Base-by-base conservation (phyloP, 2,329 filamentous ascomycete genomes). In the Blastomyces silverae region DNA sequence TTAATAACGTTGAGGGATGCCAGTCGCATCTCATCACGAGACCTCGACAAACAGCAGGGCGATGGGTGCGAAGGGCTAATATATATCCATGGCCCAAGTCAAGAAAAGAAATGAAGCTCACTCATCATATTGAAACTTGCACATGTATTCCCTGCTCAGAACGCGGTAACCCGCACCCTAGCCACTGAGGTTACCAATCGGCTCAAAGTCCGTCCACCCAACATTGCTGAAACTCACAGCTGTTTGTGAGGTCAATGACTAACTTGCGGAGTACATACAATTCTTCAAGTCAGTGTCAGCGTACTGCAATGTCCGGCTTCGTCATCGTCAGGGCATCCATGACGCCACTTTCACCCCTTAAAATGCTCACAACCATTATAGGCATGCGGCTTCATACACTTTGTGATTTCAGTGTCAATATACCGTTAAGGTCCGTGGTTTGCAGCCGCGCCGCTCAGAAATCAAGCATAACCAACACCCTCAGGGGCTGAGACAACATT, bases 331-430 rank as follows among this genome's bases (percentile, higher is more conserved):
- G 77, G 84, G 84, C 86, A 55, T 80, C 78, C 84, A 86, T 86
- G 66, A 79, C 82, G 55, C 78, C 78, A 15, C 77, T 71, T 15
- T 79, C 75, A 66, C 84, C 82, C 74, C 82, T 83, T 84, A 84
- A 86, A 67, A 86, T 79, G 70, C 70, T 72, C 77, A 88, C 80
- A 39, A 86, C 85, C 83, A 87, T 85, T 84, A 84, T 8, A 79
- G 73, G 13, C 73, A 73, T 39, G 88, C 76, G 22, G 85, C 84
- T 0, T 77, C 74, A 65, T 80, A 88, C 84, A 62, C 76, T 75
- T 39, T 10, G 34, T 34, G 31, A 6, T 87, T 59, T 85, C 86
- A 48, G 82, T 77, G 11, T 75, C 73, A 52, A 75, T 72, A 75
- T 84, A 87, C 62, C 76, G 73, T 68, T 80, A 74, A 64, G 77